phyloP scores from a whole-genome alignment of 768 basidiomycete species.

The Boletus fagicola region DNA sequence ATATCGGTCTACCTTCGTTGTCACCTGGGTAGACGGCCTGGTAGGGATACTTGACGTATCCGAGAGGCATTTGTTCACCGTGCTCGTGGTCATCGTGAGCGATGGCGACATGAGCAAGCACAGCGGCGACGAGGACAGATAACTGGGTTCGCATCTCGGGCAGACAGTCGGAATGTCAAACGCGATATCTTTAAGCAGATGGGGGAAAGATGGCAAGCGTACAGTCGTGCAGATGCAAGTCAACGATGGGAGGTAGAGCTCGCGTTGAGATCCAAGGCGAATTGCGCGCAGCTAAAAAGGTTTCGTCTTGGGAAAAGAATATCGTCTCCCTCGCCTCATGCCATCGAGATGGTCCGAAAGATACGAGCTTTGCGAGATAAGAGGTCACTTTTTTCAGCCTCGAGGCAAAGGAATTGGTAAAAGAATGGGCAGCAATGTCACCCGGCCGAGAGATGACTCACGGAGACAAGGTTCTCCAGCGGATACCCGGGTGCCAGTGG shows the following conservation, averaged over 20 bases:
- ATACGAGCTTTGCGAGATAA: constrained; percentile 18
- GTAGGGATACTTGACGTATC: constrained; percentile 65
- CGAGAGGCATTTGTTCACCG: constrained; percentile 59
- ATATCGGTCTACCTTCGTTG: constrained; percentile 47
- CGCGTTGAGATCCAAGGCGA: background rate
- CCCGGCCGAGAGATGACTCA: constrained; percentile 8
- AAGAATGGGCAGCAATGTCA: background rate
- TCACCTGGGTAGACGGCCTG: constrained; percentile 55
- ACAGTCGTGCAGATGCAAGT: background rate
- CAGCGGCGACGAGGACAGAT: constrained; percentile 26
- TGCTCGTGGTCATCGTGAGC: constrained; percentile 43
- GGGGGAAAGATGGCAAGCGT: background rate
- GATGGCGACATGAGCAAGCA: constrained; percentile 28
- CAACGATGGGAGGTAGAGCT: background rate
- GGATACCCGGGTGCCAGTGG: background rate
- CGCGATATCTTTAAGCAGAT: too few species aligned
- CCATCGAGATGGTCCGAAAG: constrained; percentile 10
- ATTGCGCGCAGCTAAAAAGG: constrained; percentile 15
- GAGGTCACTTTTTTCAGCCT: constrained; percentile 42
- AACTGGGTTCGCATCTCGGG: constrained; percentile 24
- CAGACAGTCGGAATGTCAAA: background rate
- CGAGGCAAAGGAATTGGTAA: constrained; percentile 37
- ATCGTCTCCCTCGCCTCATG: constrained; percentile 21
- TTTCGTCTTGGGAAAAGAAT: constrained; percentile 29
- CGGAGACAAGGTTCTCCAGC: constrained; percentile 9